A percentile compares a stretch with the other conserved stretches of the same genome.
Evolutionary conservation across 805 yeast genomes (phyloP).

Genomic region (Hanseniaspora occidentalis): DNA sequence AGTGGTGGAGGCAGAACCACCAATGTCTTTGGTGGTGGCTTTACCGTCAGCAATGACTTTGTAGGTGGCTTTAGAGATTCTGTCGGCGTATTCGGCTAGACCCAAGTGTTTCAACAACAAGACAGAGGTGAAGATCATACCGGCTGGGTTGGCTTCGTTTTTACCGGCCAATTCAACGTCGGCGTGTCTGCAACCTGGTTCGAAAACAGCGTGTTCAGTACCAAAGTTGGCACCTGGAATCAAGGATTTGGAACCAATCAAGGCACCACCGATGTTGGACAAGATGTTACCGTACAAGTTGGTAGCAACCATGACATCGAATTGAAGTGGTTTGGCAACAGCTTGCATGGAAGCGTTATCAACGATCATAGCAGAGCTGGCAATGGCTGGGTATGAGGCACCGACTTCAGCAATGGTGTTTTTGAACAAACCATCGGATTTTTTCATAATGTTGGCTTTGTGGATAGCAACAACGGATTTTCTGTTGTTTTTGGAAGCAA

Average conservation of each 20-base stretch:
- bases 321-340: constrained; percentile 95
- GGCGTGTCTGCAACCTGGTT: constrained; percentile 99
- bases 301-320: constrained; percentile 95
- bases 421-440: constrained; percentile 97
- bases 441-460: constrained; percentile 98
- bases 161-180: constrained; percentile 93
- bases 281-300: constrained; percentile 95
- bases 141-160: constrained; percentile 95
- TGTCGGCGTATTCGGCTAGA: constrained; percentile 70
- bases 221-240: constrained; percentile 99
- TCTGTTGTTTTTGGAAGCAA: constrained; percentile 85
- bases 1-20: constrained; percentile 80
- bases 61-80: constrained; percentile 80
- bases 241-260: constrained; percentile 40
- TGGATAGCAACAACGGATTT: constrained; percentile 91
- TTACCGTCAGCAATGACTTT: constrained; percentile 83
- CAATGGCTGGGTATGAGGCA: constrained; percentile 73
- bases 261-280: constrained; percentile 96
- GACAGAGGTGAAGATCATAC: constrained; percentile 83
- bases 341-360: constrained; percentile 99
- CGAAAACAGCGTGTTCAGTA: constrained; percentile 94
- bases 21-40: constrained; percentile 77
- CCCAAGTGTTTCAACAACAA: constrained; percentile 95
- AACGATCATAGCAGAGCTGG: constrained; percentile 68
- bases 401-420: constrained; percentile 82